Percentiles rank a stretch among this genome's conserved stretches.
These are phyloP conservation scores for Pulveroboletus sp. DNA, from an alignment of 768 basidiomycete genomes.

Conservation along the genomic window DNA sequence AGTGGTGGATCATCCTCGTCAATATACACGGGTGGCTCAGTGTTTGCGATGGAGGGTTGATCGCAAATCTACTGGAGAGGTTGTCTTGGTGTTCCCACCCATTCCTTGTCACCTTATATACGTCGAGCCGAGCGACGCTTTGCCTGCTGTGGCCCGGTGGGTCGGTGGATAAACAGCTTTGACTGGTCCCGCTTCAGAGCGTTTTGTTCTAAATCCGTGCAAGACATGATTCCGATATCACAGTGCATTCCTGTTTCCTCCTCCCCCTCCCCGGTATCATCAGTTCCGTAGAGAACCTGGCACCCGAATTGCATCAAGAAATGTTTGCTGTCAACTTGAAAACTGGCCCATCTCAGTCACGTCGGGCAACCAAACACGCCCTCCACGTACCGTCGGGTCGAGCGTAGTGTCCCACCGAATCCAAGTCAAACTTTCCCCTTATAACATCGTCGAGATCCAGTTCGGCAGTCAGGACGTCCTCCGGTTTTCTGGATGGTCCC, in stretches of 20 bases:
- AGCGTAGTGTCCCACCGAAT: constrained; percentile 58
- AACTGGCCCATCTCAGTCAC: constrained; percentile 20
- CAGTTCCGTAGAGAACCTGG: background rate
- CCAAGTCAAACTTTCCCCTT: constrained; percentile 59
- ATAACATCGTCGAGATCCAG: constrained; percentile 54
- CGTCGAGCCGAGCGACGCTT: constrained; percentile 11
- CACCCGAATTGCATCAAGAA: background rate
- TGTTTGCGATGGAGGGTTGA: background rate
- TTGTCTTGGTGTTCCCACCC: background rate
- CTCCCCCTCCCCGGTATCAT: too few relatives aligned
- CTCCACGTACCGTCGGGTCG: constrained; percentile 46
- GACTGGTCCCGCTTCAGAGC: constrained; percentile 5
- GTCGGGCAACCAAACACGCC: background rate
- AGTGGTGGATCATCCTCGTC: constrained; percentile 19
- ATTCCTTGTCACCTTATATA: constrained; percentile 22
- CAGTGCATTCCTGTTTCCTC: background rate
- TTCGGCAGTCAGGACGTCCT: constrained; percentile 53
- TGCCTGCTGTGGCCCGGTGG: constrained; percentile 1
- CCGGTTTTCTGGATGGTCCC: constrained; percentile 49
- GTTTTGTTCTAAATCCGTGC: constrained; percentile 7
- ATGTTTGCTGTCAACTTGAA: constrained; percentile 22
- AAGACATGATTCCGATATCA: background rate
- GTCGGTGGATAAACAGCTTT: constrained; percentile 15
- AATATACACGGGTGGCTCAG: background rate
- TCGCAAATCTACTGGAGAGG: background rate